Evolutionary conservation across 108 stramenopile genomes (phyloP).

Genomic region (Hondaea fermentalgiana): DNA sequence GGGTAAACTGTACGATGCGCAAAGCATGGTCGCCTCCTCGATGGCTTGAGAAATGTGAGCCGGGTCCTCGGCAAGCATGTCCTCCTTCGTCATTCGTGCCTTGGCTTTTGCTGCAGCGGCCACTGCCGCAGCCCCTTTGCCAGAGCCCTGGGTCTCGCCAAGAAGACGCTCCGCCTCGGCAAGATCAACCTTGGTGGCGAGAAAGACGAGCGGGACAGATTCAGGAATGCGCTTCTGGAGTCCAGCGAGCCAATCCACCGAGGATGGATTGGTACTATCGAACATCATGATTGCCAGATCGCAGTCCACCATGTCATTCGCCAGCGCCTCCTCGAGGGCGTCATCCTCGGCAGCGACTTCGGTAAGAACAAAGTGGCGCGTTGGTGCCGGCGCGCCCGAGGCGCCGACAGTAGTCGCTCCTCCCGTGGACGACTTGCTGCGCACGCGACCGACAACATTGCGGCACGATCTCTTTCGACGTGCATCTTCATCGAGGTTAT

Average conservation of each 20-base stretch:
- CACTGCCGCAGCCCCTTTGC: not conserved
- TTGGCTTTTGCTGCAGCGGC: not conserved
- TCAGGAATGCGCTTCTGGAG: not conserved
- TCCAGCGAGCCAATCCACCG: not conserved
- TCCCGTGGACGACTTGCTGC: not conserved
- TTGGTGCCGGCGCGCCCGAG: not conserved
- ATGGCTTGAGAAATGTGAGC: not conserved
- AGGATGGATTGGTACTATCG: slow-evolving; percentile 10
- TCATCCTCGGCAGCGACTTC: slow-evolving; percentile 12
- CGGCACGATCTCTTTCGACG: not conserved
- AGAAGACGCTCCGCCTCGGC: not conserved
- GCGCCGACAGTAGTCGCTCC: not conserved
- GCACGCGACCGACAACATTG: not conserved
- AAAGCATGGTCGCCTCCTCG: slow-evolving; percentile 11
- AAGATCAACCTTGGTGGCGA: slow-evolving; percentile 11
- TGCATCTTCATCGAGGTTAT: not conserved
- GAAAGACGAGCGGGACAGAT: not conserved
- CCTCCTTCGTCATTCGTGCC: not conserved
- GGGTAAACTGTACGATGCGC: not conserved
- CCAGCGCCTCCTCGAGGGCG: slow-evolving; percentile 9
- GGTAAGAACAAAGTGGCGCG: not conserved
- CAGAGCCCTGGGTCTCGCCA: not conserved
- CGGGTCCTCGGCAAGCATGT: not conserved
- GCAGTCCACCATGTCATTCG: not conserved
- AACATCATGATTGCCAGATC: slow-evolving; percentile 6